Conservation (phyloP, 305 asterid genomes). For the Fraxinus albicans region DNA sequence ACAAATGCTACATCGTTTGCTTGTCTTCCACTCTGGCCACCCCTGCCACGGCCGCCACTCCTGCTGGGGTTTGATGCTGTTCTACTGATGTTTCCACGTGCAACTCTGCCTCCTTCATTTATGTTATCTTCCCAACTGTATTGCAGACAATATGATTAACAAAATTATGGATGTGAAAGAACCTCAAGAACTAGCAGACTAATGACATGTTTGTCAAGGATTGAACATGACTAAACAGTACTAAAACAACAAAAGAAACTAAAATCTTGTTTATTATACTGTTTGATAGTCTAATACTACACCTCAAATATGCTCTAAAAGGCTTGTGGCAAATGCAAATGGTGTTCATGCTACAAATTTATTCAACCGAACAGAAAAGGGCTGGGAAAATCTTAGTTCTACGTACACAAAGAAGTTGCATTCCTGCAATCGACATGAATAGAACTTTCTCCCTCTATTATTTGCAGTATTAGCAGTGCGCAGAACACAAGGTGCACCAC, state of each 20-base stretch:
- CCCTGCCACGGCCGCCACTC: constrained; percentile 59
- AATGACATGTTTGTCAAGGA: neutral
- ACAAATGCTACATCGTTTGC: constrained; percentile 50
- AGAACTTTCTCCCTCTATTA: constrained; percentile 93
- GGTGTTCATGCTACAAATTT: neutral
- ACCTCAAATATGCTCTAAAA: neutral
- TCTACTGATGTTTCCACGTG: constrained; percentile 40
- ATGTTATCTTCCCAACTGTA: constrained; percentile 84
- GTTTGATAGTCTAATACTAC: neutral
- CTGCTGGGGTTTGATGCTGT: constrained; percentile 43
- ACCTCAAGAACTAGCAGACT: neutral
- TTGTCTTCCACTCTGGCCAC: constrained; percentile 36
- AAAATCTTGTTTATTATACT: neutral
- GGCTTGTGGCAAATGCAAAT: neutral
- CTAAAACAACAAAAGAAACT: neutral
- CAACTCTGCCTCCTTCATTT: constrained; percentile 40
- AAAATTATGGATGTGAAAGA: constrained; percentile 8
- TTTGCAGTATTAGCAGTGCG: constrained; percentile 82
- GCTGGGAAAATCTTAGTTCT: constrained; percentile 22
- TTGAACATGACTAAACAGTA: neutral
- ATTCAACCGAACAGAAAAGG: neutral
- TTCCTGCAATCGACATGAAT: constrained; percentile 72
- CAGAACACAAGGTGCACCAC: constrained; percentile 72
- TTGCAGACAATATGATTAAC: constrained; percentile 15
- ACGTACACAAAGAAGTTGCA: constrained; percentile 94